phyloP scores from a whole-genome alignment of 768 basidiomycete species.

The Zangia roseola region DNA sequence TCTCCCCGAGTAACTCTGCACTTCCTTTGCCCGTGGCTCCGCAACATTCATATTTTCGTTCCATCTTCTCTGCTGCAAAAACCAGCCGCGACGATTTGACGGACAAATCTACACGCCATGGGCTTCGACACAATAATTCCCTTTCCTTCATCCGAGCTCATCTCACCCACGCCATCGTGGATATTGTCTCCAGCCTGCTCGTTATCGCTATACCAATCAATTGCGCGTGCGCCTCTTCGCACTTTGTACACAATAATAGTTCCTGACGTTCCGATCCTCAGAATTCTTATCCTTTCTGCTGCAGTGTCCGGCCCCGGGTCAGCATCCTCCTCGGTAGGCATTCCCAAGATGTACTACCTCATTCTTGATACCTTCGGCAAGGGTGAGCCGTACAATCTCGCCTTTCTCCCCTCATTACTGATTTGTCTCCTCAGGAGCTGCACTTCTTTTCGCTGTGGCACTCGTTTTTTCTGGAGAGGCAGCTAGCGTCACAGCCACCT shows the following conservation, averaged over 20 bases:
- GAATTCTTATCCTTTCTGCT: slow-evolving; percentile 39
- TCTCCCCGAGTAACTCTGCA: slow-evolving; percentile 41
- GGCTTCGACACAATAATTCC: slow-evolving; percentile 33
- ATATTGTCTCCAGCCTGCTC: slow-evolving; percentile 43
- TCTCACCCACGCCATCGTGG: slow-evolving; percentile 42
- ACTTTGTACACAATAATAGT: neutral
- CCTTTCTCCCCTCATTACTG: neutral
- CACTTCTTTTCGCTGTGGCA: slow-evolving; percentile 47
- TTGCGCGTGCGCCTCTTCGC: slow-evolving; percentile 27
- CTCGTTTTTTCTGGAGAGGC: slow-evolving; percentile 47
- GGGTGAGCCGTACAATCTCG: slow-evolving; percentile 20
- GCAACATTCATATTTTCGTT: neutral
- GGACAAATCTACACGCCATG: slow-evolving; percentile 9
- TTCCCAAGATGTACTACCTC: slow-evolving; percentile 43
- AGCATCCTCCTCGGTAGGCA: slow-evolving; percentile 30
- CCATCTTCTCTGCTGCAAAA: slow-evolving; percentile 2
- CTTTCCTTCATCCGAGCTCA: slow-evolving; percentile 39
- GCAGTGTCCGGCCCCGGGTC: slow-evolving; percentile 6
- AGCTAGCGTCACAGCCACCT: slow-evolving; percentile 49
- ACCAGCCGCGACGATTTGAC: slow-evolving; percentile 2
- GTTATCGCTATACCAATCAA: slow-evolving; percentile 50
- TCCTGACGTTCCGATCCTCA: slow-evolving; percentile 1
- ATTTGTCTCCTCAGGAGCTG: slow-evolving; percentile 16
- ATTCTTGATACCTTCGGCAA: slow-evolving; percentile 40
- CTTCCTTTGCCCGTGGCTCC: slow-evolving; percentile 18